Base-by-base conservation (phyloP, 768 basidiomycete genomes). In the Mycena capillaripes region DNA sequence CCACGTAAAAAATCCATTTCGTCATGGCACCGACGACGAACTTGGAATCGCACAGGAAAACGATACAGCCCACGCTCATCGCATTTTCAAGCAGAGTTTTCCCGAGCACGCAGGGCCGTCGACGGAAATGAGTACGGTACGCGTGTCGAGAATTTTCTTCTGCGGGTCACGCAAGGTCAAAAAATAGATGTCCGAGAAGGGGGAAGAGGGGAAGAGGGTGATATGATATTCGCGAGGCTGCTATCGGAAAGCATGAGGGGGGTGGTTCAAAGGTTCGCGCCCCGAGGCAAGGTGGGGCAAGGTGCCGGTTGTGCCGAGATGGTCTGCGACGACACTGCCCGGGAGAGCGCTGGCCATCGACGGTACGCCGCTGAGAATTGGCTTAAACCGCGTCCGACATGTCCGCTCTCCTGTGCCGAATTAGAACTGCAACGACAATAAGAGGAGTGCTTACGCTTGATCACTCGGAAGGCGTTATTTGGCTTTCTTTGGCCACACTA, bases 21-120 rank as follows among this genome's bases (percentile, higher is more conserved):
- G 69, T 70, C 68, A 74, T 70, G 40, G 73, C 73, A 25, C 69
- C 63, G 2, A 71, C 73, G 36, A 74, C 70, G 44, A 71, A 74
- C 34, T 66, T 34, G 8, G 73, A 70, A 50, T 74, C 72, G 46
- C 38, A 59, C 3, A 74, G 29, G 48, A 74, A 29, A 7, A 74
- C 73, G n/a, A 74, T 40, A 6, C 32, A 56, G 57, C 59, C 53
- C 21, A 74, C 69, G 40, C 36, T 55, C 21, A 29, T 44, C 3
- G 23, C 58, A 14, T 66, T 25, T 16, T 36, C 27, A 5, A 70
- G 40, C 0, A 74, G 42, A 1, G n/a, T 4, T 66, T 75, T 11
- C 68, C 64, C 12, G 66, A 38, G 36, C 69, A 71, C 21, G 74
- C 74, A n/a, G n/a, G n/a, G 27, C 74, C 74, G 55, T 75, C 70